Evolutionary conservation across 257 asterid genomes (phyloP), one percentile per base, ranked within the genome.

Genomic region (Plantago major): DNA sequence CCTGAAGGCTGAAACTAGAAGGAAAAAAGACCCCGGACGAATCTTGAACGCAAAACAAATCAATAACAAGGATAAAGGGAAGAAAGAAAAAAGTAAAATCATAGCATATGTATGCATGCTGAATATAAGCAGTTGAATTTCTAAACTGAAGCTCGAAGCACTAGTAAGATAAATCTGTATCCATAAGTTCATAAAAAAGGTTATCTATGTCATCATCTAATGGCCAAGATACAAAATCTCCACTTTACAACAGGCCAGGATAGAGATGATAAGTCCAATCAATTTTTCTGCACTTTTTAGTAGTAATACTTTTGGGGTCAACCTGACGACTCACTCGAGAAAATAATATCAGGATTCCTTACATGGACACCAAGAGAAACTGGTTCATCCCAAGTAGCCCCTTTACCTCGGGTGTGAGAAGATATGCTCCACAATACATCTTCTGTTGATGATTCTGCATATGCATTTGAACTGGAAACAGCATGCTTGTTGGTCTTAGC

Each of bases 351-450:
- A 59, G 95, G 84, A 77, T 84, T 87, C 77, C 97, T 85, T 60
- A 73, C 79, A 59, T 87, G 88, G 69, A 81, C 78, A 57, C 75
- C 81, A 15, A 83, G 70, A 5, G 78, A 78, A 46, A 80, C 76
- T 18, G 59, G 68, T 43, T 81, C 86, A 43, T 75, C 78, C 84
- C 85, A 82, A 12, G 71, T 42, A 59, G 67, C 75, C 54, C 78
- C 73, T 78, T 72, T 70, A 57, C 71, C 75, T 63, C 61, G 74
- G 46, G 28, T 59, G n/a, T 73, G 77, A 18, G 74, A 58, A 2
- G 87, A 77, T 69, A 89, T 74, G 82, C 92, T 86, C 97, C 97
- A 89, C 67, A 89, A 68, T 52, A 69, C 79, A 67, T 83, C 81
- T 19, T 46, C 71, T 4, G 63, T 38, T 64, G 93, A 63, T 42